These are phyloP conservation scores for Ustilago trichophora DNA, from an alignment of 1,284 basidiomycete species.

Conservation along the genomic window DNA sequence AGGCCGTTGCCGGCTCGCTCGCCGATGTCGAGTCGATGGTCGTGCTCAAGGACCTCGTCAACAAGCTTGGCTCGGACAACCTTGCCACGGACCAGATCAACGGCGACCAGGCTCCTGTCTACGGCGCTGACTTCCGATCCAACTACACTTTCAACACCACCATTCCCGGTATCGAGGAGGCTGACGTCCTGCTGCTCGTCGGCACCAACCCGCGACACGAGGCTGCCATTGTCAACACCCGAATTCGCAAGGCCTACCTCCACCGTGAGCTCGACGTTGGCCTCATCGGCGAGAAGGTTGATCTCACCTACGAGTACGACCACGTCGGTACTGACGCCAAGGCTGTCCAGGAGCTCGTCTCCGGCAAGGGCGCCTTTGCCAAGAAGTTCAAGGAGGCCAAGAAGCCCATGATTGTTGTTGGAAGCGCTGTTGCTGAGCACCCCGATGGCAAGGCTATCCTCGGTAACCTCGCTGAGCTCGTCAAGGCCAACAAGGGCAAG, in stretches of 20 bases:
- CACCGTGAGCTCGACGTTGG: slow-evolving; percentile 85
- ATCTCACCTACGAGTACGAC: slow-evolving; percentile 92
- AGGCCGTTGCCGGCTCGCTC: slow-evolving; percentile 89
- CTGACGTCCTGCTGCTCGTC: slow-evolving; percentile 91
- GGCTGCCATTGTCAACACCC: slow-evolving; percentile 95
- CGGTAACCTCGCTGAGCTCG: slow-evolving; percentile 81
- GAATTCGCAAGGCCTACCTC: slow-evolving; percentile 93
- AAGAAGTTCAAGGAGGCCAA: slow-evolving; percentile 89
- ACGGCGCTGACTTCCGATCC: slow-evolving; percentile 89
- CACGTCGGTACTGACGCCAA: slow-evolving; percentile 84
- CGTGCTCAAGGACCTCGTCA: slow-evolving; percentile 91
- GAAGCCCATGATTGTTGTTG: slow-evolving; percentile 92
- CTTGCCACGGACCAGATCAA: slow-evolving; percentile 80
- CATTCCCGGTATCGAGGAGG: slow-evolving; percentile 88
- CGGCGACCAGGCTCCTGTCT: slow-evolving; percentile 75
- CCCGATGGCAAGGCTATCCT: slow-evolving; percentile 83
- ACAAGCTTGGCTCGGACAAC: slow-evolving; percentile 95
- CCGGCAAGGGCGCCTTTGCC: slow-evolving; percentile 79
- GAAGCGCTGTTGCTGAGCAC: slow-evolving; percentile 86
- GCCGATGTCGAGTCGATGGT: slow-evolving; percentile 95
- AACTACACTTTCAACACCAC: slow-evolving; percentile 98
- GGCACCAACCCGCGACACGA: slow-evolving; percentile 98
- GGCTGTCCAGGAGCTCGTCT: slow-evolving; percentile 81
- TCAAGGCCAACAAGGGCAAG: slow-evolving; percentile 73
- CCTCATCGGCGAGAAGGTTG: slow-evolving; percentile 87